These are phyloP conservation scores for Mortierella sp. DNA, from an alignment of 371 early-diverging fungal genomes.

Conservation along the genomic window DNA sequence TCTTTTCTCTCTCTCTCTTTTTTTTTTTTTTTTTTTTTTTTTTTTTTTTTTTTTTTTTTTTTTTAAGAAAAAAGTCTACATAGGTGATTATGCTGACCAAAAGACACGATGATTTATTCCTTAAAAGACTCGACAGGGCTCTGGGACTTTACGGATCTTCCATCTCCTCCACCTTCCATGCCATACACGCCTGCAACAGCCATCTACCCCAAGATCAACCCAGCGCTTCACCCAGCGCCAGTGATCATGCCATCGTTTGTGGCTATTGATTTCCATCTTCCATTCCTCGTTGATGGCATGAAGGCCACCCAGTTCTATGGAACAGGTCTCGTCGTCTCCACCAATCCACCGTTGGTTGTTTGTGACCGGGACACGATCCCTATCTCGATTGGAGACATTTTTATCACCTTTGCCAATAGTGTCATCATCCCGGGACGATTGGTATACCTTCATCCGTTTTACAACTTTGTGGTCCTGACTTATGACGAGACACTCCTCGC, in stretches of 20 bases:
- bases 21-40: neutral
- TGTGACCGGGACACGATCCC: constrained; percentile 88
- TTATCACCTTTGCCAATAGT: constrained; percentile 81
- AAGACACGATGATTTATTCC: constrained; percentile 2
- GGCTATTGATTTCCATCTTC: constrained; percentile 73
- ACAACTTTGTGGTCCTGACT: constrained; percentile 82
- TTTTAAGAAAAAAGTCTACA: neutral
- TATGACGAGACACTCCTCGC: constrained; percentile 76
- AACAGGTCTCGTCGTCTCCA: constrained; percentile 83
- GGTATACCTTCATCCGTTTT: constrained; percentile 81
- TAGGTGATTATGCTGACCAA: neutral
- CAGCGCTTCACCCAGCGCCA: constrained; percentile 68
- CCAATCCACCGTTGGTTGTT: constrained; percentile 74
- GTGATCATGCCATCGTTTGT: constrained; percentile 77
- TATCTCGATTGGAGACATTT: constrained; percentile 76
- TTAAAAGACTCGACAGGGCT: constrained; percentile 71
- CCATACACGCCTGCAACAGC: constrained; percentile 70
- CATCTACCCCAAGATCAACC: constrained; percentile 66
- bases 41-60: constrained; percentile 2
- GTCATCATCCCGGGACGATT: constrained; percentile 78
- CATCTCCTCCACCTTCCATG: constrained; percentile 63
- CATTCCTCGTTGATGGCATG: constrained; percentile 80
- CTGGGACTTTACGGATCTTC: constrained; percentile 81
- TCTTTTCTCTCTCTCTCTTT: no score
- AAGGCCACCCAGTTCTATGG: constrained; percentile 72